Evolutionary conservation across 1,284 basidiomycete genomes (phyloP).

Genomic region (Inonotus hispidus): DNA sequence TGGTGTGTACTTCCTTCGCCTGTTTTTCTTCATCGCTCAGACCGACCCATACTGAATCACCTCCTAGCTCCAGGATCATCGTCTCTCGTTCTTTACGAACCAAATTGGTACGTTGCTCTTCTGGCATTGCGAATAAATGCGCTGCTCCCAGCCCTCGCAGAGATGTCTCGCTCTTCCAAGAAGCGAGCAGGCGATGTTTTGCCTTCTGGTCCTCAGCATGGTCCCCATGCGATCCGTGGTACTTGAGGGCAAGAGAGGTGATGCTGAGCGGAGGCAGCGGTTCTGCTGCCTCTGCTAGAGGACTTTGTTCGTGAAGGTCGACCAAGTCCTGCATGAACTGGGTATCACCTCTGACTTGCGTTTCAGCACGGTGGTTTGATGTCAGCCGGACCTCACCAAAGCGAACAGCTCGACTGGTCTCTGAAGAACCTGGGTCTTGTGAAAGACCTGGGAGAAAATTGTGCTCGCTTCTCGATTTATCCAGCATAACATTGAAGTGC

Average conservation of each 20-base stretch:
- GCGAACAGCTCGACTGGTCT: not conserved
- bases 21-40: conserved; percentile 13
- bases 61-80: not conserved
- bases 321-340: not conserved
- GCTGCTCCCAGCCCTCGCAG: conserved; percentile 17
- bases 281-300: not conserved
- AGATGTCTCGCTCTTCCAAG: conserved; percentile 22
- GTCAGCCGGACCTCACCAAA: conserved; percentile 7
- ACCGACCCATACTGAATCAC: conserved; percentile 16
- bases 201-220: conserved; percentile 16
- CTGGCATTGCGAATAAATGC: not conserved
- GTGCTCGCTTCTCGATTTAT: not conserved
- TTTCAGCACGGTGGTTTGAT: conserved; percentile 3
- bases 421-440: not conserved
- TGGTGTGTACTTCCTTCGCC: conserved; percentile 9
- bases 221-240: conserved; percentile 2
- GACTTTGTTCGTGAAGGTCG: not conserved
- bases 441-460: not conserved
- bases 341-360: not conserved
- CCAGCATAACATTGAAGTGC: not conserved
- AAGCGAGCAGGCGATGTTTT: conserved; percentile 11
- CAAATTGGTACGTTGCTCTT: not conserved
- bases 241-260: conserved; percentile 8
- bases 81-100: not conserved
- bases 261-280: not conserved